These are phyloP conservation scores for Omphalea diandra DNA, from an alignment of 441 rosid species.

Conservation along the genomic window DNA sequence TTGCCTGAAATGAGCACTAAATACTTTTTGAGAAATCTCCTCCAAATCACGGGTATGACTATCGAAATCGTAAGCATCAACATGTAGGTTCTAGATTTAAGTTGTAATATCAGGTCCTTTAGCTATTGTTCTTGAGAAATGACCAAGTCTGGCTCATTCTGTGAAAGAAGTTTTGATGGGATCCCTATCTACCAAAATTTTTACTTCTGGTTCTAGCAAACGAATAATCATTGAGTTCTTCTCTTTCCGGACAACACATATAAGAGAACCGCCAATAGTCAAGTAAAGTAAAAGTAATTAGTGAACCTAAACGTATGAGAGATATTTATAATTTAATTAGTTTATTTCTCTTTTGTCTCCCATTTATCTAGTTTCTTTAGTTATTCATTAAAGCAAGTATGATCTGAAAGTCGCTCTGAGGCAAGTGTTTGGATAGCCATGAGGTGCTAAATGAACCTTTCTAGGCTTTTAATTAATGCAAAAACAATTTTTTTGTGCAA, in stretches of 20 bases:
- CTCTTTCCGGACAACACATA: background rate
- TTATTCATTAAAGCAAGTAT: background rate
- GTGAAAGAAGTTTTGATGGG: conserved; percentile 20
- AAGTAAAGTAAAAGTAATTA: background rate
- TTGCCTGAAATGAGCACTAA: background rate
- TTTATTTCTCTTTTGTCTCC: too few relatives aligned
- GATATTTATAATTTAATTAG: too few relatives aligned
- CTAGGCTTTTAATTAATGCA: background rate
- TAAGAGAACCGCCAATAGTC: background rate
- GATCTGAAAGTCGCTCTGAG: background rate
- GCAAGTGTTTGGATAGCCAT: background rate
- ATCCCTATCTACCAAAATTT: background rate
- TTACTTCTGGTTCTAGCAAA: background rate
- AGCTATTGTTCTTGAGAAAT: conserved; percentile 24
- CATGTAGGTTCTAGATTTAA: too few relatives aligned
- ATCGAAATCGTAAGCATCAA: background rate
- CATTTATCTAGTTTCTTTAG: background rate
- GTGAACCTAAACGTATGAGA: conserved; percentile 7
- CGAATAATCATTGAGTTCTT: background rate
- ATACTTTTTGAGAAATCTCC: background rate
- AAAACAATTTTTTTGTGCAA: background rate
- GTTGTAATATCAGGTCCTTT: background rate
- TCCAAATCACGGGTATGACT: background rate
- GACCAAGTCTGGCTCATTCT: conserved; percentile 15
- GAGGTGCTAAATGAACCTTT: background rate